Evolutionary conservation across 495 filamentous ascomycete genomes (phyloP).

Genomic region (Lichenothelia convexa): DNA sequence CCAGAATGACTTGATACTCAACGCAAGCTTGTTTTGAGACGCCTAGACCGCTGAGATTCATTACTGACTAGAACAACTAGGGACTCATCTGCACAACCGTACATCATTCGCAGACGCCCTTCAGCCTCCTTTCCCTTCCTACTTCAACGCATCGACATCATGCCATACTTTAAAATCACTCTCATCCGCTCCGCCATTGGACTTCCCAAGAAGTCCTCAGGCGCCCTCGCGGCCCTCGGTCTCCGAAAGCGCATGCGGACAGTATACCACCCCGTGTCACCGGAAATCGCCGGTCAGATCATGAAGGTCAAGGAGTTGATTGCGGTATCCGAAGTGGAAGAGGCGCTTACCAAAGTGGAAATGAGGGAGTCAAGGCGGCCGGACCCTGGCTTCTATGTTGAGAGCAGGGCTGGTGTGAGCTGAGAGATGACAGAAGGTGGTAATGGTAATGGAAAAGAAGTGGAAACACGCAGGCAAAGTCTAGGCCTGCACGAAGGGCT

Average conservation of each 20-base stretch:
- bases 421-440: too few species aligned
- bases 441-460: too few species aligned
- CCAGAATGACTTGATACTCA: too few species aligned
- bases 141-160: too few species aligned
- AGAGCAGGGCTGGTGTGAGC: constrained; percentile 35
- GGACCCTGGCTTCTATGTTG: constrained; percentile 71
- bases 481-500: not conserved
- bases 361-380: constrained; percentile 56
- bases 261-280: constrained; percentile 78
- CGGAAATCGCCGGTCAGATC: constrained; percentile 80
- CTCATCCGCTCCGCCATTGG: constrained; percentile 88
- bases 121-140: too few species aligned
- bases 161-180: constrained; percentile 91
- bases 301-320: constrained; percentile 96
- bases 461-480: not conserved
- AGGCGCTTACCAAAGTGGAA: constrained; percentile 49
- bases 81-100: too few species aligned
- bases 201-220: constrained; percentile 61
- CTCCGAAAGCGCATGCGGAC: constrained; percentile 72
- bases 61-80: too few species aligned
- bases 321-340: constrained; percentile 63
- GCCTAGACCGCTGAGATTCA: too few species aligned
- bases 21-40: too few species aligned
- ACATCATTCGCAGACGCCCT: too few species aligned
- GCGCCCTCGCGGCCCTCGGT: constrained; percentile 75